phyloP scores from a whole-genome alignment of 1,284 basidiomycete species.

The Pisolithus thermaeus region DNA sequence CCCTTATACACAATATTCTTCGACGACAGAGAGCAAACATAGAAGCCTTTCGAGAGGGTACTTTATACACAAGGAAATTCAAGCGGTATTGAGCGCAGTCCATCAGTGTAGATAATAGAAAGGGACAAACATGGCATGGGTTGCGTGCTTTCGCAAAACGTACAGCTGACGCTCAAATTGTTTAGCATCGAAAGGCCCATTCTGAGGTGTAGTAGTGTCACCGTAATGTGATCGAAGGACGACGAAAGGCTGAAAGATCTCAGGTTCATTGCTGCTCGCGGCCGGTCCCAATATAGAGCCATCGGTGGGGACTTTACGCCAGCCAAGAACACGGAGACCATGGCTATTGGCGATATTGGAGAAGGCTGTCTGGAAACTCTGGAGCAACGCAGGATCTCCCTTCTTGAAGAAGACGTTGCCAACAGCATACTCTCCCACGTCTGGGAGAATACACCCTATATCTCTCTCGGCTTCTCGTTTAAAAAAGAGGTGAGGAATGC shows the following conservation, averaged over 20 bases:
- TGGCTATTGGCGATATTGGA: slow-evolving; percentile 76
- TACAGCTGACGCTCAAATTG: slow-evolving; percentile 94
- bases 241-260: slow-evolving; percentile 93
- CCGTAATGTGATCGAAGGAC: slow-evolving; percentile 89
- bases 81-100: slow-evolving; percentile 37
- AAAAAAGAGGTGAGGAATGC: slow-evolving; percentile 94
- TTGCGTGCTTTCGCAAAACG: slow-evolving; percentile 94
- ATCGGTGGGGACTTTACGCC: slow-evolving; percentile 96
- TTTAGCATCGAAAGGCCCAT: slow-evolving; percentile 78
- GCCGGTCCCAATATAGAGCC: slow-evolving; percentile 95
- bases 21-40: slow-evolving; percentile 94
- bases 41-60: slow-evolving; percentile 92
- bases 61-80: slow-evolving; percentile 46
- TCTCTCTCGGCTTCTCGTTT: slow-evolving; percentile 87
- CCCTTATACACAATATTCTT: slow-evolving; percentile 99
- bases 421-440: slow-evolving; percentile 90
- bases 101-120: slow-evolving; percentile 31
- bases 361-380: slow-evolving; percentile 78
- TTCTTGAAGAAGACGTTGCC: slow-evolving; percentile 97
- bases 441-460: slow-evolving; percentile 79
- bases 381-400: slow-evolving; percentile 73
- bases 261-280: slow-evolving; percentile 93
- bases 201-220: slow-evolving; percentile 62
- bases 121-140: slow-evolving; percentile 89
- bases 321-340: slow-evolving; percentile 89